phyloP scores from a whole-genome alignment of 257 asterid genomes.

The Salvia hispanica region DNA sequence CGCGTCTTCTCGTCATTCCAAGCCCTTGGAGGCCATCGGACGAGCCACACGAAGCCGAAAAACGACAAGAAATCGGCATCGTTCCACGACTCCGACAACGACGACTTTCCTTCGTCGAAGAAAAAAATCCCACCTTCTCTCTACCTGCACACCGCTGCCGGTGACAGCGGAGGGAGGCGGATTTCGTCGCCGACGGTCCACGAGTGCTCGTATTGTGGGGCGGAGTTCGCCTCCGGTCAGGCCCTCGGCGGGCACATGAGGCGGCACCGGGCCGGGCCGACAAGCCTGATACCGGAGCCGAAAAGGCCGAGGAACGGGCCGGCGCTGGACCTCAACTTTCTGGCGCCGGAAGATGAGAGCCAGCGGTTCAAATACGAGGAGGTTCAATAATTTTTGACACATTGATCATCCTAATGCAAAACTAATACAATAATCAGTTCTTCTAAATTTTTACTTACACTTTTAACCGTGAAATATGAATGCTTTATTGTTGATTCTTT shows the following conservation, averaged over 20 bases:
- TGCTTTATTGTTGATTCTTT: background rate
- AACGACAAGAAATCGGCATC: conserved; percentile 21
- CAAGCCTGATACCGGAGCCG: conserved; percentile 20
- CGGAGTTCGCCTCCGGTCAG: conserved; percentile 47
- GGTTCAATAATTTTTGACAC: conserved; percentile 34
- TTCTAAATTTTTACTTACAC: background rate
- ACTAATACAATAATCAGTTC: conserved; percentile 1
- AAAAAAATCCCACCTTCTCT: conserved; percentile 39
- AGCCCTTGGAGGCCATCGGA: conserved; percentile 69
- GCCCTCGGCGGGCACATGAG: conserved; percentile 60
- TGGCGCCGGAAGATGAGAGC: conserved; percentile 61
- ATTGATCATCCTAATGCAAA: conserved; percentile 27
- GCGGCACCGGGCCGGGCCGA: conserved; percentile 40
- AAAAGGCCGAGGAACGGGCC: conserved; percentile 39
- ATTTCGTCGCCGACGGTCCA: conserved; percentile 38
- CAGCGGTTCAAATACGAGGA: conserved; percentile 33
- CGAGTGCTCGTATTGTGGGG: conserved; percentile 46
- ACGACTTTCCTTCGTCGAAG: conserved; percentile 39
- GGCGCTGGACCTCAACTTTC: conserved; percentile 76
- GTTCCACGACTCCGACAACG: conserved; percentile 29
- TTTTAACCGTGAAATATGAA: background rate
- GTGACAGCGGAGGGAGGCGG: conserved; percentile 16
- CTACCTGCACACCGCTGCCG: conserved; percentile 31
- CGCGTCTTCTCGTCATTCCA: conserved; percentile 56
- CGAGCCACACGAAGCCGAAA: conserved; percentile 62